Base-by-base conservation (phyloP, 2,329 filamentous ascomycete species). In the Colletotrichum tabaci region DNA sequence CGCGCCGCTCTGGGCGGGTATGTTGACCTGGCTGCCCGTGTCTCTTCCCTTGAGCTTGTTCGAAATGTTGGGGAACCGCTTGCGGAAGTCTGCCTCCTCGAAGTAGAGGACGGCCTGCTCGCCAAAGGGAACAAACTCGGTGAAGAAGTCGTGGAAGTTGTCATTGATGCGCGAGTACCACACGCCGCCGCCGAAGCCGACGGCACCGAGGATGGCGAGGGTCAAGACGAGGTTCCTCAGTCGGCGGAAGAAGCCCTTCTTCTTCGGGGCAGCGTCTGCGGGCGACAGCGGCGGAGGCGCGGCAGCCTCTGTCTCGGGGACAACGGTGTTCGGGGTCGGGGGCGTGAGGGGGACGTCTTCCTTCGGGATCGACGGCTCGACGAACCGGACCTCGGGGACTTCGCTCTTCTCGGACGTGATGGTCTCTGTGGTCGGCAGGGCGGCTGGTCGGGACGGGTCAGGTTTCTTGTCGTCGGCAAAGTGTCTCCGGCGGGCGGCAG, bases 131-230 rank as follows among this genome's bases (percentile, higher is more conserved):
- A 99, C 85, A 82, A 96, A 99, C 84, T 98, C 95, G 77, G 95
- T 98, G 85, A 99, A 99, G 87, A 98, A 96, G 83, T 99, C 96
- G 84, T 99, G 96, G 89, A 98, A 99, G 84, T 94, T 98, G 86
- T 99, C 96, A 79, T 93, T 97, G 82, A 96, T 89, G 75, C 97
- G 91, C 66, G 96, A 96, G 83, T 97, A 96, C 87, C 93, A 98
- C 66, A 98, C 92, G 76, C 96, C 95, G 75, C 95, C 95, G 67
- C 89, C 93, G 78, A 98, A 99, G 49, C 93, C 91, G 55, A 97
- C 83, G 7, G 90, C 90, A 35, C 93, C 91, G 38, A 98, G 88
- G 55, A 98, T 83, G 73, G 95, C 84, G 60, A 98, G 83, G 66
- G 93, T 93, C 75, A 95, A 84, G 69, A 98, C 84, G 79, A 95